phyloP scores from a whole-genome alignment of 768 basidiomycete species.

The Psilocybe tampanensis region DNA sequence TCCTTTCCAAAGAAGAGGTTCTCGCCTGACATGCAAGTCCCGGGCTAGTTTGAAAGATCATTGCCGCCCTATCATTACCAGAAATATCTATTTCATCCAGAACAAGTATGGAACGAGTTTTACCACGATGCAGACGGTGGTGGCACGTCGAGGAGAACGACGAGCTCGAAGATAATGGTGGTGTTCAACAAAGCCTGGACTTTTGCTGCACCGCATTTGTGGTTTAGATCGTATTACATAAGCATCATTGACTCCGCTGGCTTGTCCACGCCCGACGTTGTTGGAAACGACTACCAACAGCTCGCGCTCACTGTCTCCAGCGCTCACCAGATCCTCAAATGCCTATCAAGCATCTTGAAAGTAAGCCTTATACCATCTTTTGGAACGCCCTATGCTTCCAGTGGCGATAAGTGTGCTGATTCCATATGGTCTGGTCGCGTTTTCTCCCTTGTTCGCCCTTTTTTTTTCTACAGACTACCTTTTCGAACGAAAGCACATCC shows the following conservation, averaged over 20 bases:
- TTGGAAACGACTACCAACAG: constrained; percentile 36
- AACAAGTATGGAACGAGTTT: no score
- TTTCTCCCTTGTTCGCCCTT: constrained; percentile 16
- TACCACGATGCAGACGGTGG: not conserved
- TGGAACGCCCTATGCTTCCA: not conserved
- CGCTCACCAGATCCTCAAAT: constrained; percentile 39
- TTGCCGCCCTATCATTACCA: not conserved
- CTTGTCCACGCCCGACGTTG: constrained; percentile 29
- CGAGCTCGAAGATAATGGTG: not conserved
- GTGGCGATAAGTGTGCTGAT: not conserved
- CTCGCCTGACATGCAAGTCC: constrained; percentile 3
- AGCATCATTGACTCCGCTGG: constrained; percentile 26
- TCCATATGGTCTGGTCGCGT: not conserved
- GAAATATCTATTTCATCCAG: no score
- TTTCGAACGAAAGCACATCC: constrained; percentile 84
- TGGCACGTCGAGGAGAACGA: not conserved
- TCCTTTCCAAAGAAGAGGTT: not conserved
- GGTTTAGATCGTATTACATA: constrained; percentile 25
- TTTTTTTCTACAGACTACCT: constrained; percentile 64
- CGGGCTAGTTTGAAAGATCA: not conserved
- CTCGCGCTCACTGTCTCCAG: constrained; percentile 28
- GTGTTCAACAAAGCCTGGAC: not conserved
- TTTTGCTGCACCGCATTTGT: not conserved
- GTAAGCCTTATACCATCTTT: constrained; percentile 41
- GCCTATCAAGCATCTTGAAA: constrained; percentile 85